Evolutionary conservation across 306 rosid species (phyloP).

Genomic region (Luffa aegyptiaca): DNA sequence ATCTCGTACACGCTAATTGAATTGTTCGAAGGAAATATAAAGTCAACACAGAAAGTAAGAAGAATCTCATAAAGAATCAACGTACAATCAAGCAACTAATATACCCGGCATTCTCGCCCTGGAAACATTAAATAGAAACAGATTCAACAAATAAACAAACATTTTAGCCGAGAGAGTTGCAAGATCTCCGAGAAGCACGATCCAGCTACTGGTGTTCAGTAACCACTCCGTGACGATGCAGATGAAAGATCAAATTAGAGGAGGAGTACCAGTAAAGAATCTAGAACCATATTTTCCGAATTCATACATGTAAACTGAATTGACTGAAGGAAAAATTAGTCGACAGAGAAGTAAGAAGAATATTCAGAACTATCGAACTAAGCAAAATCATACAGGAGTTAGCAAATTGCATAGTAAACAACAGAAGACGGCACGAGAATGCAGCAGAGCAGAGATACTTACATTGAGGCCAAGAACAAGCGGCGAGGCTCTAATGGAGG

Average conservation of each 20-base stretch:
- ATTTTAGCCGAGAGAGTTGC: not conserved
- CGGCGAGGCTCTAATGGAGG: constrained; percentile 20
- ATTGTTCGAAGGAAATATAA: not conserved
- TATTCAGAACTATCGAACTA: not conserved
- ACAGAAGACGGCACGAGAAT: not conserved
- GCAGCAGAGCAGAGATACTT: not conserved
- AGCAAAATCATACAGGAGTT: not conserved
- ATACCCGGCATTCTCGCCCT: not conserved
- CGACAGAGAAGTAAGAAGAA: not conserved
- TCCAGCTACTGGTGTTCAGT: not conserved
- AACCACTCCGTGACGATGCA: not conserved
- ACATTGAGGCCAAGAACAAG: constrained; percentile 26
- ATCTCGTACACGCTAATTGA: not conserved
- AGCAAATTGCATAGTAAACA: not conserved
- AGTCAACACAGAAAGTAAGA: not conserved
- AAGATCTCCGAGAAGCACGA: not conserved
- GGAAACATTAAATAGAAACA: not conserved
- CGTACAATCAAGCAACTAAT: not conserved
- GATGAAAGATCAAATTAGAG: not conserved
- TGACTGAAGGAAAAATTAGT: not conserved
- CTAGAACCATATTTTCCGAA: not conserved
- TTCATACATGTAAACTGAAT: not conserved
- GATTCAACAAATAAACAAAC: not conserved
- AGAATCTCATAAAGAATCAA: not conserved
- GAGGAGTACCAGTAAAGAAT: not conserved